A percentile compares a stretch with the other conserved stretches of the same genome.
Conservation (phyloP, 177 flowering plant genomes). For the Vitis hybrid region DNA sequence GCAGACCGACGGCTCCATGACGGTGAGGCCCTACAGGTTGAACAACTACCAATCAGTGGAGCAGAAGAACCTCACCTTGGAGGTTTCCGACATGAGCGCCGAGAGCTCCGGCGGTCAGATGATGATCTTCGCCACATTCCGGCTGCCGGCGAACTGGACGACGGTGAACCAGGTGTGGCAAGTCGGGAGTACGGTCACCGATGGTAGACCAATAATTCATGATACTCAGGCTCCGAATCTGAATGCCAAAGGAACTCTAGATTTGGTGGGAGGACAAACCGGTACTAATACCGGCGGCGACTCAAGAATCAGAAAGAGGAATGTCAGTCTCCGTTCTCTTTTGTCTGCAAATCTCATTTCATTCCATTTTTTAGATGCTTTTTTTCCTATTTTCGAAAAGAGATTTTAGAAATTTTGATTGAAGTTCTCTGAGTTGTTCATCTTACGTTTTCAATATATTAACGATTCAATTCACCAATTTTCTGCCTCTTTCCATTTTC, state of each 20-base stretch:
- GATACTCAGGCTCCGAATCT: constrained; percentile 25
- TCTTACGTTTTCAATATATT: too few species aligned
- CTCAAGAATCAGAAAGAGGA: constrained; percentile 15
- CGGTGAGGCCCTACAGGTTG: constrained; percentile 21
- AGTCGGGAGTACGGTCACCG: constrained; percentile 31
- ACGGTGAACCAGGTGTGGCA: constrained; percentile 53
- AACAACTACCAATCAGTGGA: constrained; percentile 18
- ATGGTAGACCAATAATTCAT: constrained; percentile 23
- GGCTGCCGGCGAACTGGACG: constrained; percentile 26
- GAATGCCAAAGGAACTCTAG: constrained; percentile 23
- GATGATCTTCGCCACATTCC: constrained; percentile 36
- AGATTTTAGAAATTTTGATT: neutral
- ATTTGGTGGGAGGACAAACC: constrained; percentile 17
- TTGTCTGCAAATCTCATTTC: neutral
- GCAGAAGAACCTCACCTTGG: constrained; percentile 24
- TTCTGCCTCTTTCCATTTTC: too few species aligned
- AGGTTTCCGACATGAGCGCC: constrained; percentile 30
- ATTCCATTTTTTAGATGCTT: neutral
- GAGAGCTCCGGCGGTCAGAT: constrained; percentile 30
- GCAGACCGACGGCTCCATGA: constrained; percentile 7
- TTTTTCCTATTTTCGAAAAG: neutral
- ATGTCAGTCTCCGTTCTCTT: constrained; percentile 14
- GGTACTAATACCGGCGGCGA: neutral
- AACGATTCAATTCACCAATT: too few species aligned
- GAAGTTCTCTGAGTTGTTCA: neutral